A percentile compares a stretch with the other conserved stretches of the same genome.
Conservation (phyloP, 1,284 basidiomycete species). For the Irpex sp. region DNA sequence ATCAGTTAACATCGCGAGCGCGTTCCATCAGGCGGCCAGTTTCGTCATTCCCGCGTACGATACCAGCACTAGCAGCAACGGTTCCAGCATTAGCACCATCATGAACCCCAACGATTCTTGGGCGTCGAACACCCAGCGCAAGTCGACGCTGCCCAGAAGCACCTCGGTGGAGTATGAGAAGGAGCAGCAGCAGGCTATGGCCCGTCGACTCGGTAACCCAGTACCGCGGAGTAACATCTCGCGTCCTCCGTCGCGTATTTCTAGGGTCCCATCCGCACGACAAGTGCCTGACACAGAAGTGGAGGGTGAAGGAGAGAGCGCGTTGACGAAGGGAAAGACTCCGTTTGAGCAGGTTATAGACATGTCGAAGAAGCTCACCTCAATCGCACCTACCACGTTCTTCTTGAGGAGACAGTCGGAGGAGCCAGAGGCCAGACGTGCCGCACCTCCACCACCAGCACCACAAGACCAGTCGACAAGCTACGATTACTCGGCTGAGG, state of each 20-base stretch:
- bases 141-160: constrained; percentile 53
- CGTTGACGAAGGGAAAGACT: constrained; percentile 49
- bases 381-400: constrained; percentile 43
- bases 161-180: constrained; percentile 77
- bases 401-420: constrained; percentile 57
- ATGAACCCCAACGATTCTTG: constrained; percentile 57
- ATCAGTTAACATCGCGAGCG: constrained; percentile 79
- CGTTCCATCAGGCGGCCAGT: constrained; percentile 66
- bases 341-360: constrained; percentile 59
- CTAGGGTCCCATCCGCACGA: constrained; percentile 32
- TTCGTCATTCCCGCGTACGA: constrained; percentile 27
- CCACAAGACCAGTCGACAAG: constrained; percentile 44
- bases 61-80: constrained; percentile 7
- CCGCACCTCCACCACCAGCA: constrained; percentile 14
- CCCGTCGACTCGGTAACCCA: constrained; percentile 55
- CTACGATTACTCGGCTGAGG: constrained; percentile 77
- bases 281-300: constrained; percentile 65
- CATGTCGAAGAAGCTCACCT: constrained; percentile 41
- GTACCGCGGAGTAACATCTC: constrained; percentile 37
- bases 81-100: constrained; percentile 8
- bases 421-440: constrained; percentile 39
- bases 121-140: constrained; percentile 56
- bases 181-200: constrained; percentile 49
- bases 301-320: constrained; percentile 38
- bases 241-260: constrained; percentile 27